Evolutionary conservation across 1,284 basidiomycete genomes (phyloP), one percentile per base, ranked within the genome.

Genomic region (Macrocybe sp.): DNA sequence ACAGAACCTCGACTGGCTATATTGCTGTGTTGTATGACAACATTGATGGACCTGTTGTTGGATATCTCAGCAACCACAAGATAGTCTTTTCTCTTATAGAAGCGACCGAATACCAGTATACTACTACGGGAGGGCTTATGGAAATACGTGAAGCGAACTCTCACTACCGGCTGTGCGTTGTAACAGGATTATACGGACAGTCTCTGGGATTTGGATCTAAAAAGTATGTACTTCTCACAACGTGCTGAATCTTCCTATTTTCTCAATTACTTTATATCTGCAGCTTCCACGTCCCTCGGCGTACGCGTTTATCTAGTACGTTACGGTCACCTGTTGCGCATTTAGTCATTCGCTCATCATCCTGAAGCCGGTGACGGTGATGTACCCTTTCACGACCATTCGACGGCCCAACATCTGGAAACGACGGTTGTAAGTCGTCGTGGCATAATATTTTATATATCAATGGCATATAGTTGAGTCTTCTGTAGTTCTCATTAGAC

Each of bases 101-200:
- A 3, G 47, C 47, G 3, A 28, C 35, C 3, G 36, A 33, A n/a
- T 49, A 49, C 14, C 33, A 10, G 7, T 49, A 46, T 46, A 46
- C 37, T 7, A 46, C 38, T 9, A 46, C 14, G n/a, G 45, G 45
- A 16, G 39, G 34, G 2, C 22, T 39, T 14, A 33, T 42, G 32
- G 47, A 48, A 37, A 48, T 48, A 29, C 30, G 29, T 30, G 47
- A 36, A 4, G 34, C 38, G 45, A 35, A 46, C 31, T 46, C 49
- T 6, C 31, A 38, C 11, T 4, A 31, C 32, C 32, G 40, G 10
- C 32, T 50, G 49, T 41, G 44, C 35, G 41, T 50, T 30, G 40
- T 41, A 31, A 47, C 49, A 11, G 49, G 49, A 16, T 12, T 50
- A 16, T 50, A 46, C 30, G 49, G 49, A 8, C 49, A 46, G 38